Percentiles rank a stretch among this genome's conserved stretches.
Conservation (phyloP, 1,139 yeast species). For the Candida labiduridarum region DNA sequence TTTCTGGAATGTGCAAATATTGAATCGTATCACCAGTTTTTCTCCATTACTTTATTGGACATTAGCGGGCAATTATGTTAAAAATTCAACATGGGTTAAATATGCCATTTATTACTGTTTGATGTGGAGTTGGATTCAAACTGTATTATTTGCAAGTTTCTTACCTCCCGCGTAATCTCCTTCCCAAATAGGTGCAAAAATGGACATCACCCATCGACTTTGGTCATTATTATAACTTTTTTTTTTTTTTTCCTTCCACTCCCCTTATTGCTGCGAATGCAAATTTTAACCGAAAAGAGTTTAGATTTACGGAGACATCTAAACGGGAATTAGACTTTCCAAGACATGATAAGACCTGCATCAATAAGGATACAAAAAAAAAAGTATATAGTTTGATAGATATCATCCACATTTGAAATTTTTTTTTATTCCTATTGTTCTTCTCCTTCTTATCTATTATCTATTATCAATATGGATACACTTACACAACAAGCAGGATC, state of each 20-base stretch:
- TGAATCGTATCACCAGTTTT: constrained; percentile 77
- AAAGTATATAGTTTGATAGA: not conserved
- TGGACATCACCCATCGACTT: not conserved
- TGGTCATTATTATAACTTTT: not conserved
- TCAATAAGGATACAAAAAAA: not conserved
- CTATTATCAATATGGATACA: not conserved
- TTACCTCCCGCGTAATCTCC: constrained; percentile 70
- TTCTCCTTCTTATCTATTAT: not conserved
- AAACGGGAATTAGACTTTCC: not conserved
- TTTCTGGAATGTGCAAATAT: constrained; percentile 83
- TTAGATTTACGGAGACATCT: not conserved
- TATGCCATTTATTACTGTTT: constrained; percentile 45
- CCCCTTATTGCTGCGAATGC: not conserved
- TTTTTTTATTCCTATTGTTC: not conserved
- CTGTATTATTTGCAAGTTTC: constrained; percentile 63
- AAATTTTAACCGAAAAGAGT: constrained; percentile 5
- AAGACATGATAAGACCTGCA: not conserved
- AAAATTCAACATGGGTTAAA: constrained; percentile 10
- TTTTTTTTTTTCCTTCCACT: not conserved
- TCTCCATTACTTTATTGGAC: constrained; percentile 79
- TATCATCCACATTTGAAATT: not conserved
- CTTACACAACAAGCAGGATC: not conserved
- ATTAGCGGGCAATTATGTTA: constrained; percentile 28
- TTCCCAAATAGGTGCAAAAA: not conserved
- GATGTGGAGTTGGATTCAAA: constrained; percentile 59